These are phyloP conservation scores for Viola odorata DNA, from an alignment of 345 rosid species.

Conservation along the genomic window DNA sequence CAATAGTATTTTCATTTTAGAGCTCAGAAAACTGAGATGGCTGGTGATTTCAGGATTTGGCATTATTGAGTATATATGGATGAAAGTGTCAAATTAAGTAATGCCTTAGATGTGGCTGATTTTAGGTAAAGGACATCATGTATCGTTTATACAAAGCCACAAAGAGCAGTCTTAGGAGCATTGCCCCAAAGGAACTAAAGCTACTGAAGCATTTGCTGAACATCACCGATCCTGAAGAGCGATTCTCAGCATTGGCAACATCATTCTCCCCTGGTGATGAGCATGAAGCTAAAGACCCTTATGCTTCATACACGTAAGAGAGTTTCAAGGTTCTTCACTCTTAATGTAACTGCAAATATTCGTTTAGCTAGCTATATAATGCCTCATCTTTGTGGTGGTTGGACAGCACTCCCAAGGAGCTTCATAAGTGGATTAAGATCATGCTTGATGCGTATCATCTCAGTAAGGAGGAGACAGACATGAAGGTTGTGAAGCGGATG, in stretches of 20 bases:
- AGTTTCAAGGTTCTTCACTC: slow-evolving; percentile 4
- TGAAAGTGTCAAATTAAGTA: too few species aligned
- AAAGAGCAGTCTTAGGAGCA: slow-evolving; percentile 83
- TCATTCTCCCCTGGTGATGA: slow-evolving; percentile 79
- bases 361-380: not conserved
- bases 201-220: slow-evolving; percentile 76
- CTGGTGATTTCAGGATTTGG: too few species aligned
- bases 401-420: slow-evolving; percentile 80
- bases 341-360: not conserved
- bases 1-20: too few species aligned
- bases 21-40: too few species aligned
- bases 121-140: slow-evolving; percentile 89
- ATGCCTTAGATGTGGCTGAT: not conserved
- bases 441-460: slow-evolving; percentile 84
- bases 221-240: slow-evolving; percentile 89
- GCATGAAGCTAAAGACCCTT: slow-evolving; percentile 62
- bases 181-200: slow-evolving; percentile 84
- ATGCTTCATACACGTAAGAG: slow-evolving; percentile 70
- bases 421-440: slow-evolving; percentile 84
- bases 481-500: slow-evolving; percentile 79
- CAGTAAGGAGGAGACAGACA: slow-evolving; percentile 71
- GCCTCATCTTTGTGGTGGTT: not conserved
- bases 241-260: slow-evolving; percentile 87
- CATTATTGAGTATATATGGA: too few species aligned
- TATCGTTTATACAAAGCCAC: slow-evolving; percentile 65